Percentiles rank a stretch among this genome's conserved stretches.
phyloP scores from a whole-genome alignment of 139 green algal genomes.

The Yamagishiella unicocca region DNA sequence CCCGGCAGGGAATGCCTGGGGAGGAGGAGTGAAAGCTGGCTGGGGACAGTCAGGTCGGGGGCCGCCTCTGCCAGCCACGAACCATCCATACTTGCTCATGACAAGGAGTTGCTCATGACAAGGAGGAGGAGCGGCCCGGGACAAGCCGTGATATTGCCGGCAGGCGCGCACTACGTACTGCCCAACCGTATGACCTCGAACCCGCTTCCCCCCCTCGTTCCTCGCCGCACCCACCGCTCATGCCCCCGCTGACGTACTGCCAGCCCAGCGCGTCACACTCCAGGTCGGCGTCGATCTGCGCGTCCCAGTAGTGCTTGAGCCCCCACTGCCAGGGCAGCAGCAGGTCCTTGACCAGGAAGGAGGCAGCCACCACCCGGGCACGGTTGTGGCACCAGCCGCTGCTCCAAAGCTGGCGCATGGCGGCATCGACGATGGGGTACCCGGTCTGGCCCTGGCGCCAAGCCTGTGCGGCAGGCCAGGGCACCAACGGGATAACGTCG shows the following conservation, averaged over 20 bases:
- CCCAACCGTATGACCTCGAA: no score
- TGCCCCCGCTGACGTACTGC: constrained; percentile 83
- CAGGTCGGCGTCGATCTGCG: constrained; percentile 91
- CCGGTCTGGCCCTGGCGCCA: constrained; percentile 89
- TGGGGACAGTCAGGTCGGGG: no score
- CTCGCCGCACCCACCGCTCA: constrained; percentile 60
- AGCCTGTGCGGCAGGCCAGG: constrained; percentile 61
- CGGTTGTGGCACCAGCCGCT: constrained; percentile 92
- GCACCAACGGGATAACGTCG: no score
- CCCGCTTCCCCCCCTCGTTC: background rate
- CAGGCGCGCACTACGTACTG: no score
- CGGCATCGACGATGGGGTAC: constrained; percentile 91
- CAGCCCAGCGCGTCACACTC: constrained; percentile 91
- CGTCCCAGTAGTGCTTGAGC: constrained; percentile 97
- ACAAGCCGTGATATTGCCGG: no score
- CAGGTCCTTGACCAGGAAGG: constrained; percentile 94
- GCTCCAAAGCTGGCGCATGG: constrained; percentile 91
- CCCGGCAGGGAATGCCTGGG: no score
- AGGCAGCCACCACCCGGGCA: constrained; percentile 80
- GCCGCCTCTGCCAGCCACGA: no score
- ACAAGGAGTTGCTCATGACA: no score
- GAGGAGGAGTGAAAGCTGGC: no score
- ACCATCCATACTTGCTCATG: no score
- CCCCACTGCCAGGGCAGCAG: constrained; percentile 96
- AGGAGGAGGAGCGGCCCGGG: no score